Base-by-base conservation (phyloP, 805 yeast genomes). In the Ogataea degrootiae region DNA sequence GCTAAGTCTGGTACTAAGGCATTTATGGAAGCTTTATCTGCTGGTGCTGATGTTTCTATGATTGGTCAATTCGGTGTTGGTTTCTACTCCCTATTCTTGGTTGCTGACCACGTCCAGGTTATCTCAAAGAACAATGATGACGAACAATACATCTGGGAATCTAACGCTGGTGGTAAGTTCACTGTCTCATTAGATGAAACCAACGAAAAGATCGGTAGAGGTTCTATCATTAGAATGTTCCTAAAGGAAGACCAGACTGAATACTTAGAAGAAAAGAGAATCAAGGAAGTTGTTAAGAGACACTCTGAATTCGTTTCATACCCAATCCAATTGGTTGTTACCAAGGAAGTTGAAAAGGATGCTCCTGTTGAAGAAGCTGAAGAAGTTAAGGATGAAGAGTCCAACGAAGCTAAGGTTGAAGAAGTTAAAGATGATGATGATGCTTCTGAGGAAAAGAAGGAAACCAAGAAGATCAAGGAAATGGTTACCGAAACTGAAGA, bases 21-120 rank as follows among this genome's bases (percentile, higher is more conserved):
- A 62, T 94, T 94, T 74, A 94, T 94, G 99, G 99, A 94, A 78
- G 99, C 99, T 59, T 80, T 95, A 59, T 85, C 96, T 58, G 98
- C 97, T 57, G 99, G 99, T 77, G 99, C 99, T 53, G 99, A 94
- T 73, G 97, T 94, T 55, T 91, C 98, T 57, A 94, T 94, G 99
- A 94, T 94, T 77, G 99, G 99, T 82, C 99, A 94, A 79, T 94
- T 94, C 79, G 99, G 99, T 90, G 99, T 94, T 63, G 99, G 99
- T 84, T 94, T 94, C 92, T 94, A 94, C 85, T 94, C 99, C 47
- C 80, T 92, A 60, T 94, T 94, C 87, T 82, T 94, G 78, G 99
- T 94, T 69, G 98, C 99, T 64, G 99, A 94, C 78, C 88, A 82
- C 63, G 99, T 94, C 57, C 97, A 94, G 78, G 99, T 94, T 63